Evolutionary conservation across 2,329 filamentous ascomycete genomes (phyloP), one percentile per base, ranked within the genome.

Genomic region (Alternaria arborescens): DNA sequence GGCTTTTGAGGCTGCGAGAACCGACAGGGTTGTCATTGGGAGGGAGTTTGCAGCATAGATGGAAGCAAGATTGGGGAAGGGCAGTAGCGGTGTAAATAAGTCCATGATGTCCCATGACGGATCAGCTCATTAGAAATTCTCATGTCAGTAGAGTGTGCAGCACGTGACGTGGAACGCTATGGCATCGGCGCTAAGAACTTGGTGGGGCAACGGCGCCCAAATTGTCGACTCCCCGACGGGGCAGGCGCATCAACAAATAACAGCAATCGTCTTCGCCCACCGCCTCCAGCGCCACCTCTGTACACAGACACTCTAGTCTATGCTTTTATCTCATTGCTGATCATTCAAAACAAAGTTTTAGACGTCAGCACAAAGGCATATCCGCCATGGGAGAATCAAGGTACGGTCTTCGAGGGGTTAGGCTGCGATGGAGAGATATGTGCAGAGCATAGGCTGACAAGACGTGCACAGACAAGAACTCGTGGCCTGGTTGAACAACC

Each of bases 401-500:
- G 87, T 88, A 80, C 60, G 22, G 0, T 0, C 8, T 52, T 30
- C 24, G 59, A 55, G 59, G 58, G 46, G 46, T 46, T 12, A 30
- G 47, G 22, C 47, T 42, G 22, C 26, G 46, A 40, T 7, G 5
- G 32, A 40, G 36, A 36, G 32, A 36, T 14, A 36, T 14, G 32
- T 30, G 32, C 55, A 41, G 32, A 53, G 56, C 65, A 59, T 46
- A 56, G 55, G 58, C 71, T 75, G 56, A 75, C 11, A n/a, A n/a
- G 48, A 34, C 32, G 46, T 46, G 47, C 30, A 63, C 67, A 98
- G 95, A 85, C 95, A 99, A 83, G 95, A 99, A 84, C 88, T 99
- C 72, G 86, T 99, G 72, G 87, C 89, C 83, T 99, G 95, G 95
- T 85, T 98, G 70, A 99, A 99, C 86, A 94, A 92, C 86, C 91